These are phyloP conservation scores for Moricandia arvensis DNA, from an alignment of 345 rosid genomes.

Conservation along the genomic window DNA sequence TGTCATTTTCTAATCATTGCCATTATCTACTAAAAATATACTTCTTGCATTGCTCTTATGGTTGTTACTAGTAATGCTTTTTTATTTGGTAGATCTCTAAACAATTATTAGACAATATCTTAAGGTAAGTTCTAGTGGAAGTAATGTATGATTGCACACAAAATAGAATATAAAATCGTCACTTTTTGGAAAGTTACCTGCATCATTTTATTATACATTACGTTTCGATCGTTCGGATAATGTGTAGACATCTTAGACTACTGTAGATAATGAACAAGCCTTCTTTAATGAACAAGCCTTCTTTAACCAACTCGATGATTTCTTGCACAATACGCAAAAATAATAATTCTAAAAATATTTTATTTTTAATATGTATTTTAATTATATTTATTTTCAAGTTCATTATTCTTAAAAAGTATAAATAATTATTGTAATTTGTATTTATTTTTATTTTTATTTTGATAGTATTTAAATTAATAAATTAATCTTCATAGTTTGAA, in stretches of 20 bases:
- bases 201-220: neutral
- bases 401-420: too few species aligned
- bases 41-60: neutral
- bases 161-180: neutral
- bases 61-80: neutral
- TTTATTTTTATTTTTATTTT: too few species aligned
- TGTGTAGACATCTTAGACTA: neutral
- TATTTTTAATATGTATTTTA: too few species aligned
- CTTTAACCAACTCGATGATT: too few species aligned
- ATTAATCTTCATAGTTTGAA: too few species aligned
- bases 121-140: conserved; percentile 14
- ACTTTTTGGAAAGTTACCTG: neutral
- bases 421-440: too few species aligned
- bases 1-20: neutral
- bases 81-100: neutral
- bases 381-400: too few species aligned
- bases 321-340: too few species aligned
- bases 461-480: too few species aligned
- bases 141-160: conserved; percentile 6
- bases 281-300: too few species aligned
- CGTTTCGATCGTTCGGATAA: neutral
- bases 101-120: neutral
- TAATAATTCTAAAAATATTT: too few species aligned
- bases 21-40: neutral
- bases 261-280: too few species aligned